These are phyloP conservation scores for Mycoemilia scoparia DNA, from an alignment of 192 early-diverging fungal genomes.

Conservation along the genomic window DNA sequence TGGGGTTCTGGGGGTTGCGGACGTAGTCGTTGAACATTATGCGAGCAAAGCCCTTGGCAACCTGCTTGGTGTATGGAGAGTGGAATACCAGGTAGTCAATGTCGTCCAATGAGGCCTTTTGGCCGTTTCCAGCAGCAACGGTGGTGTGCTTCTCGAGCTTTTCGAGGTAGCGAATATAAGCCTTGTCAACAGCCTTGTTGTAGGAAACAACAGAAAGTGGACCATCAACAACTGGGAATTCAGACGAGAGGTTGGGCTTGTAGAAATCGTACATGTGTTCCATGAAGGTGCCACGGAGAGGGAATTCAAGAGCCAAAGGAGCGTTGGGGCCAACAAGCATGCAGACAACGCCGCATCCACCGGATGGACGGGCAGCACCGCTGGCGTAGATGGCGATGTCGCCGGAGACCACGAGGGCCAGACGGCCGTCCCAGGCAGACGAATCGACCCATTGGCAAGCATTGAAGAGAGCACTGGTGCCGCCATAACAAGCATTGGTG, in stretches of 20 bases:
- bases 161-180: constrained; percentile 69
- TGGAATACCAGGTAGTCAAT: constrained; percentile 84
- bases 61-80: constrained; percentile 95
- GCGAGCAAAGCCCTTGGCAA: constrained; percentile 85
- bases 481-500: constrained; percentile 98
- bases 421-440: constrained; percentile 83
- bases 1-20: constrained; percentile 45
- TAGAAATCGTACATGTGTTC: constrained; percentile 97
- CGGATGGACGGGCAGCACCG: constrained; percentile 82
- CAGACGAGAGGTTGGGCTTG: constrained; percentile 94
- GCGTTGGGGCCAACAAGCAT: constrained; percentile 87
- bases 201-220: constrained; percentile 86
- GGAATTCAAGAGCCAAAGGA: constrained; percentile 79
- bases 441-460: constrained; percentile 96
- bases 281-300: constrained; percentile 81
- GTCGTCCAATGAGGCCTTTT: constrained; percentile 24
- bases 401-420: constrained; percentile 74
- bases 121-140: constrained; percentile 5
- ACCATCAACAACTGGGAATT: constrained; percentile 96
- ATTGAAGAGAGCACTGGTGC: constrained; percentile 89
- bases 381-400: constrained; percentile 94
- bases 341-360: constrained; percentile 81
- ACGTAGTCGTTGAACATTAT: constrained; percentile 84
- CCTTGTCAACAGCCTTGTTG: constrained; percentile 71
- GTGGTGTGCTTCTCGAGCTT: constrained; percentile 33